These are phyloP conservation scores for Trichosporon sp. DNA, from an alignment of 1,284 basidiomycete genomes.

Conservation along the genomic window DNA sequence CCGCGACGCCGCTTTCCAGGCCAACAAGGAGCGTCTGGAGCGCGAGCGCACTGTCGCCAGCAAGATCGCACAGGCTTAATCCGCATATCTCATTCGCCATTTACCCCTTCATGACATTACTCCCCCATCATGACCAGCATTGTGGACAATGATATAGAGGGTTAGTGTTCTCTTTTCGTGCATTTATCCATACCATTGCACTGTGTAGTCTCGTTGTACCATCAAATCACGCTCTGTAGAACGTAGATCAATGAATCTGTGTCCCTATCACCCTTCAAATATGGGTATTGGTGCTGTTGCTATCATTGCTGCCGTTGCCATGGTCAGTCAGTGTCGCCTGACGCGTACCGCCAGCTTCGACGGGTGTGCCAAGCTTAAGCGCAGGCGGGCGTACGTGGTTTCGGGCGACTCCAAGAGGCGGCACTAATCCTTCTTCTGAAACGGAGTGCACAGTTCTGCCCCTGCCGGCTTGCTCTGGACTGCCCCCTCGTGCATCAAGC, in stretches of 20 bases:
- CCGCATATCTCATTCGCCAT: not conserved
- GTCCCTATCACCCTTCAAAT: not conserved
- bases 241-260: constrained; percentile 17
- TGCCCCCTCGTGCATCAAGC: not conserved
- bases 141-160: constrained; percentile 18
- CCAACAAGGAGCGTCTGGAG: constrained; percentile 49
- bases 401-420: not conserved
- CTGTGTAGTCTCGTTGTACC: constrained; percentile 22
- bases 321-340: not conserved
- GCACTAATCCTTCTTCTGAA: not conserved
- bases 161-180: not conserved
- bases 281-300: not conserved
- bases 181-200: constrained; percentile 8
- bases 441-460: not conserved
- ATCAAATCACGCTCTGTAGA: constrained; percentile 19
- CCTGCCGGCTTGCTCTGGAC: not conserved
- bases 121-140: constrained; percentile 5
- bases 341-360: not conserved
- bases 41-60: constrained; percentile 46
- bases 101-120: not conserved
- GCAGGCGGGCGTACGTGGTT: not conserved
- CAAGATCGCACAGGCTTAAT: constrained; percentile 48
- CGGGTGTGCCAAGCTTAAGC: not conserved
- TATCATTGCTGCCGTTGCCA: not conserved
- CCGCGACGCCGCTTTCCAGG: constrained; percentile 49